Percentiles rank a stretch among this genome's conserved stretches.
Conservation (phyloP, 495 filamentous ascomycete genomes). For the Platismatia glauca region DNA sequence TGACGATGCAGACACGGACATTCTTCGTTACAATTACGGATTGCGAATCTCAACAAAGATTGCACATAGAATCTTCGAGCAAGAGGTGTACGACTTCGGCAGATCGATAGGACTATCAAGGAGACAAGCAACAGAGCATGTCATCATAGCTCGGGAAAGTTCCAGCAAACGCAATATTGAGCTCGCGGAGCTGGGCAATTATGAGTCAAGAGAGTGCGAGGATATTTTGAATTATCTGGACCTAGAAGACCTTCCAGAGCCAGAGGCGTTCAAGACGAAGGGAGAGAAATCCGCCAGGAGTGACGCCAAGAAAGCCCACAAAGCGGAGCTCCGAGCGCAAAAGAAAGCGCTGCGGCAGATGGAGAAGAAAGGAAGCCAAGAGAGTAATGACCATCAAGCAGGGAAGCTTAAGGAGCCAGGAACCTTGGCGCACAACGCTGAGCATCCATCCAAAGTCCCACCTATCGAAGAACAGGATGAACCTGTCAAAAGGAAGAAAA, state of each 20-base stretch:
- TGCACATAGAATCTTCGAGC: too few species aligned
- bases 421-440: neutral
- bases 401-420: neutral
- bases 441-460: neutral
- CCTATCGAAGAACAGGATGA: neutral
- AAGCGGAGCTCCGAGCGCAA: neutral
- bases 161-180: too few species aligned
- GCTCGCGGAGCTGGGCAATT: too few species aligned
- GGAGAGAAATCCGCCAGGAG: neutral
- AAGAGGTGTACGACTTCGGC: too few species aligned
- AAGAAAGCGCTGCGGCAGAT: neutral
- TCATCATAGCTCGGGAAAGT: too few species aligned
- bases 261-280: neutral
- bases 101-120: too few species aligned
- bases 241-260: too few species aligned
- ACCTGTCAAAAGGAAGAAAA: neutral
- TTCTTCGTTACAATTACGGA: too few species aligned
- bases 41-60: too few species aligned
- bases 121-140: too few species aligned
- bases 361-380: neutral
- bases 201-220: neutral
- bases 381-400: neutral
- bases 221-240: neutral
- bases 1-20: too few species aligned
- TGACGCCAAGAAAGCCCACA: neutral